A percentile compares a stretch with the other conserved stretches of the same genome.
phyloP scores from a whole-genome alignment of 345 rosid genomes.

The Chamaenerion angustifolium region DNA sequence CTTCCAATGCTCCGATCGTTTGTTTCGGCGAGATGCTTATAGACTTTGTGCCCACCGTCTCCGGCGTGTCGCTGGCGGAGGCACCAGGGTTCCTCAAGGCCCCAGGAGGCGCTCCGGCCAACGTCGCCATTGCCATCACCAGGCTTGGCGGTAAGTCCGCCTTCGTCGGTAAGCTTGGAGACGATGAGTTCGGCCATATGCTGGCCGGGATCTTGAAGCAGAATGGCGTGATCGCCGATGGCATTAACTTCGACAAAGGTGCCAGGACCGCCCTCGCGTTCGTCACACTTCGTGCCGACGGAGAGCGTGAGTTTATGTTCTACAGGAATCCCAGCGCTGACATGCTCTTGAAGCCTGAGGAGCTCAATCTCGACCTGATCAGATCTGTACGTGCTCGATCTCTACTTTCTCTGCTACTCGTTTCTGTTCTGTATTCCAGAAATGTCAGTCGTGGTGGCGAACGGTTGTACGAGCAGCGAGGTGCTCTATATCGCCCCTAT shows the following conservation, averaged over 20 bases:
- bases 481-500: no score
- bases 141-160: conserved; percentile 72
- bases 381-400: conserved; percentile 55
- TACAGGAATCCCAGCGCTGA: conserved; percentile 96
- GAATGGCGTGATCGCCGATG: conserved; percentile 58
- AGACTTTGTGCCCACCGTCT: conserved; percentile 86
- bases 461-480: background rate
- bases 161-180: conserved; percentile 85
- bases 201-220: conserved; percentile 86
- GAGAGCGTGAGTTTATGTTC: conserved; percentile 96
- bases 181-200: conserved; percentile 95
- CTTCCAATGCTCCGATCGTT: conserved; percentile 33
- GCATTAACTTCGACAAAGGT: conserved; percentile 81
- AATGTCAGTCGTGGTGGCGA: background rate
- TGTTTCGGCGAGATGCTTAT: conserved; percentile 98
- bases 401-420: background rate
- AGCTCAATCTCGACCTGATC: conserved; percentile 68
- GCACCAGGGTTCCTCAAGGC: conserved; percentile 96
- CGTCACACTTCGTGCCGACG: conserved; percentile 87
- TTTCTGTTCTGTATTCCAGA: background rate
- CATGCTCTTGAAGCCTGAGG: conserved; percentile 80
- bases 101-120: conserved; percentile 98
- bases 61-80: conserved; percentile 90
- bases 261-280: conserved; percentile 95
- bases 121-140: conserved; percentile 91